phyloP scores from a whole-genome alignment of 192 early-diverging fungal genomes.

The Entomortierella parvispora region DNA sequence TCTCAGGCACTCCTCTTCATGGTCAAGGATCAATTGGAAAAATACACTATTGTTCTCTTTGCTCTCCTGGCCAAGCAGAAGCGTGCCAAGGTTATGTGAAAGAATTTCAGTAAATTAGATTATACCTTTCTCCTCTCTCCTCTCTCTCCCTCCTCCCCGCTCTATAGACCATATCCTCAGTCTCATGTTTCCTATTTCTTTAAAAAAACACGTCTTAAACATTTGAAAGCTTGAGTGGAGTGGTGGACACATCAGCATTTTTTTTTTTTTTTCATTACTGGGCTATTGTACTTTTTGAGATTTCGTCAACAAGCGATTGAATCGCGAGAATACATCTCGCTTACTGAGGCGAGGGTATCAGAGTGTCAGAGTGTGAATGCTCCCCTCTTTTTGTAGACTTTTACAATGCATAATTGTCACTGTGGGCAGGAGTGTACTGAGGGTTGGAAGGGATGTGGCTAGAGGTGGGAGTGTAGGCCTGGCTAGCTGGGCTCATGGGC shows the following conservation, averaged over 20 bases:
- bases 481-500: constrained; percentile 4
- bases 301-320: too few species aligned
- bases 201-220: too few species aligned
- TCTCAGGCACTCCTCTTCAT: constrained; percentile 98
- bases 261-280: too few species aligned
- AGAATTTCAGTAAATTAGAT: neutral
- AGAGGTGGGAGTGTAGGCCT: neutral
- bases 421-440: constrained; percentile 10
- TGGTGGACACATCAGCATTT: too few species aligned
- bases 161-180: too few species aligned
- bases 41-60: constrained; percentile 75
- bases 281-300: too few species aligned
- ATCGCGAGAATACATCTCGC: too few species aligned
- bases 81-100: constrained; percentile 29
- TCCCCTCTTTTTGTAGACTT: neutral
- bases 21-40: constrained; percentile 91
- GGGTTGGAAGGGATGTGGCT: constrained; percentile 3
- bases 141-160: too few species aligned
- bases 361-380: neutral
- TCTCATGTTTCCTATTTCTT: too few species aligned
- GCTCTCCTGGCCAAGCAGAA: constrained; percentile 49
- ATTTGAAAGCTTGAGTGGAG: too few species aligned
- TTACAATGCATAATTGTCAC: constrained; percentile 8
- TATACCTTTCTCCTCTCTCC: too few species aligned
- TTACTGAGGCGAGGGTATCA: too few species aligned